Base-by-base conservation (phyloP, 805 yeast species). In the Yamadazyma phyllophila region DNA sequence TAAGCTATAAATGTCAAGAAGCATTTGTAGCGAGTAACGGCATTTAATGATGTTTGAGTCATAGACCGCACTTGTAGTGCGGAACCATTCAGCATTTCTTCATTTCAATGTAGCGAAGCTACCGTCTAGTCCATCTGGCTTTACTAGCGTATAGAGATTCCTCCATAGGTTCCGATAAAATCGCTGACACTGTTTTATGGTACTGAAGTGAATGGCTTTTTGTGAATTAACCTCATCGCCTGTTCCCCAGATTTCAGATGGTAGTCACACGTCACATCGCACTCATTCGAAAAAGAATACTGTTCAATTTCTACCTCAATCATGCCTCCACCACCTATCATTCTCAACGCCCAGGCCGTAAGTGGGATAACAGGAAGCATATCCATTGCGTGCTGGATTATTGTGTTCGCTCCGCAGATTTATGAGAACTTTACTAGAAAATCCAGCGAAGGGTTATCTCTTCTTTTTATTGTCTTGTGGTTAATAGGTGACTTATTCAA, bases 361-460 rank as follows among this genome's bases (percentile, higher is more conserved):
- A 81, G 89, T 58, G 94, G 92, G 6, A 84, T 87, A 45, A 81
- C 86, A 14, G 88, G 85, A 48, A 88, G 96, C 10, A 89, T 94
- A 30, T 92, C 98, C 14, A 80, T 92, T 39, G 96, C 97, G 12
- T 94, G 97, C 63, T 92, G 99, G 99, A 85, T 94, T 48, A 91
- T 94, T 40, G 99, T 92, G 13, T 92, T 94, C 73, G 95, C 96
- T 32, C 98, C 98, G 9, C 98, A 92, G 62, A 85, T 94, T 37
- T 91, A 89, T 64, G 97, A 94, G 61, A 92, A 91, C 54, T 90
- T 88, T 59, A 75, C 77, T 49, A 72, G 98, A 59, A 83, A 88
- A 63, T 82, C 90, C 30, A 82, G 96, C 6, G 97, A 94, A 45
- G 97, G 98, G 5, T 75, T 94, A 14, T 90, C 97, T 7, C 66